Conservation (phyloP, 1,284 basidiomycete species). For the Volvariella surrecta region DNA sequence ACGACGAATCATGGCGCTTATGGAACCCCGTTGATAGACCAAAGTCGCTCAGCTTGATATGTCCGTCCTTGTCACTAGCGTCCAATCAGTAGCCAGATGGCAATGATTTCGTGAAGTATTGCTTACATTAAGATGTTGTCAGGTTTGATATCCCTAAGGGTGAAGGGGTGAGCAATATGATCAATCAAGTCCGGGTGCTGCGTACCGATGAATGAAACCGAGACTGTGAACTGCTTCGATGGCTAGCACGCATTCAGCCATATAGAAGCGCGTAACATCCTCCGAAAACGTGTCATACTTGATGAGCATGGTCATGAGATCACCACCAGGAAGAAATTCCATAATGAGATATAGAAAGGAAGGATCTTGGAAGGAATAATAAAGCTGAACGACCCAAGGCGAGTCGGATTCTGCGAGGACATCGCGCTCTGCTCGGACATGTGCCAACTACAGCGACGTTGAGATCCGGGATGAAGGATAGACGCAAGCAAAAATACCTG, state of each 20-base stretch:
- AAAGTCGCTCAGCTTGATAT: slow-evolving; percentile 95
- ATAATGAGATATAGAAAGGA: slow-evolving; percentile 95
- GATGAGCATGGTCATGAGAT: slow-evolving; percentile 99
- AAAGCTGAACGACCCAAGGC: slow-evolving; percentile 96
- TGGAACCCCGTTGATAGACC: slow-evolving; percentile 94
- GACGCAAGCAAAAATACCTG: slow-evolving; percentile 47
- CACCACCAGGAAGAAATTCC: slow-evolving; percentile 98
- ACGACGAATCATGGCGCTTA: slow-evolving; percentile 87
- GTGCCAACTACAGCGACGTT: slow-evolving; percentile 75
- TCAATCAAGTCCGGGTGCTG: slow-evolving; percentile 1
- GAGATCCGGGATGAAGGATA: slow-evolving; percentile 23
- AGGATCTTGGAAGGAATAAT: slow-evolving; percentile 97
- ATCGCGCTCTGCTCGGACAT: slow-evolving; percentile 78
- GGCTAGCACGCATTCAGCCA: slow-evolving; percentile 90
- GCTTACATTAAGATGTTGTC: slow-evolving; percentile 80
- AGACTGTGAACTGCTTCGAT: slow-evolving; percentile 89
- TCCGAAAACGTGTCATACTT: slow-evolving; percentile 99
- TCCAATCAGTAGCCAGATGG: slow-evolving; percentile 27
- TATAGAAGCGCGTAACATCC: slow-evolving; percentile 95
- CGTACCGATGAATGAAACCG: slow-evolving; percentile 86
- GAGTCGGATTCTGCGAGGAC: slow-evolving; percentile 97
- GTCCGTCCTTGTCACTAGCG: slow-evolving; percentile 82
- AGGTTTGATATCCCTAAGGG: slow-evolving; percentile 82
- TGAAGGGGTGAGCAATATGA: background rate
- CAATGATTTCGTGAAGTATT: slow-evolving; percentile 1